These are phyloP conservation scores for Chionographis japonica DNA, from an alignment of 106 monocot genomes.

Conservation along the genomic window DNA sequence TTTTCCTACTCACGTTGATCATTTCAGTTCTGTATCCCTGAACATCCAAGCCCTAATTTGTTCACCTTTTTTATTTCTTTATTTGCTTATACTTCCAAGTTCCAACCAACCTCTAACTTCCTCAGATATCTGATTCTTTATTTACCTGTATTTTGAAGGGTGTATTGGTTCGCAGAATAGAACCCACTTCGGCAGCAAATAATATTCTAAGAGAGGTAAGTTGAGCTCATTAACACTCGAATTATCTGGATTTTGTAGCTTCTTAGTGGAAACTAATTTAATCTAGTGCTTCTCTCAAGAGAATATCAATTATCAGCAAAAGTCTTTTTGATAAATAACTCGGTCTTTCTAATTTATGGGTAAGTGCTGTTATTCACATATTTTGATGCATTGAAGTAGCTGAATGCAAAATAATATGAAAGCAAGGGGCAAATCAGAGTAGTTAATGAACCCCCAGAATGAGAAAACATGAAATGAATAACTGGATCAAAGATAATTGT, in stretches of 20 bases:
- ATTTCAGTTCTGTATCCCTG: neutral
- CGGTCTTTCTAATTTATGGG: no score
- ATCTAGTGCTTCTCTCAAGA: no score
- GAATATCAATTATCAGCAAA: neutral
- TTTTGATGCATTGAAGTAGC: no score
- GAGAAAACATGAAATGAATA: no score
- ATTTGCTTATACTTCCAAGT: neutral
- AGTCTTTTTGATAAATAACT: no score
- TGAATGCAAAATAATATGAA: no score
- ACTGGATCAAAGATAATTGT: no score
- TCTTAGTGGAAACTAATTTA: no score
- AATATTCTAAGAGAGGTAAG: conserved; percentile 74
- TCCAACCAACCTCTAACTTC: neutral
- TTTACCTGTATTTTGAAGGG: conserved; percentile 51
- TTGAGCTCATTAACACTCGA: neutral
- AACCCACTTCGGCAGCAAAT: conserved; percentile 81
- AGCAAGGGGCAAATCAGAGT: no score
- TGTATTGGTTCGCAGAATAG: conserved; percentile 78
- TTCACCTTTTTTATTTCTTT: neutral
- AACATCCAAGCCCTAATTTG: neutral
- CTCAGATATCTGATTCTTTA: neutral
- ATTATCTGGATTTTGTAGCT: neutral
- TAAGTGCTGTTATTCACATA: no score
- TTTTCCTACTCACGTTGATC: neutral
- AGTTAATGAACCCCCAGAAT: no score